phyloP scores from a whole-genome alignment of 2,329 filamentous ascomycete genomes.

The Cercospora nicotianae region DNA sequence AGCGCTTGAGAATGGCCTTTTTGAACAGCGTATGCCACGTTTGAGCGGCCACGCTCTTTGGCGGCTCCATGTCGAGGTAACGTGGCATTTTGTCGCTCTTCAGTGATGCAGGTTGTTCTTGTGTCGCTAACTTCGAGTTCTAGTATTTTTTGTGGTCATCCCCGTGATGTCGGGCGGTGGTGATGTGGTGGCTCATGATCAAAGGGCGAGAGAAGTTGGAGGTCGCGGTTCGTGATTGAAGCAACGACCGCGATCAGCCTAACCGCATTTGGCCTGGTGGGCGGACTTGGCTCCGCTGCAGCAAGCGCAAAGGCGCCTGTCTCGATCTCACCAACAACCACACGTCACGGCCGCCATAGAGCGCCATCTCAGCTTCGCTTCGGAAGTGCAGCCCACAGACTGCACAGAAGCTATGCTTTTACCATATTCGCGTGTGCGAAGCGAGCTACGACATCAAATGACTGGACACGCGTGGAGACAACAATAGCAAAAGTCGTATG shows the following conservation, averaged over 20 bases:
- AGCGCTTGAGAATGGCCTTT: constrained; percentile 22
- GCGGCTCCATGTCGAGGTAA: constrained; percentile 20
- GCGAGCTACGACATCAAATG: too few relatives aligned
- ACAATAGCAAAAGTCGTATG: too few relatives aligned
- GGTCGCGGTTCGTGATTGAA: background rate
- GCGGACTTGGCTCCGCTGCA: background rate
- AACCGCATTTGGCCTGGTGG: background rate
- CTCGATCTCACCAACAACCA: background rate
- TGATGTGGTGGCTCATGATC: background rate
- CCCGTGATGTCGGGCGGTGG: background rate
- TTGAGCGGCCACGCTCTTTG: constrained; percentile 18
- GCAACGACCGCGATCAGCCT: background rate
- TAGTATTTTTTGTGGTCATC: background rate
- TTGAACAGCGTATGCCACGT: constrained; percentile 27
- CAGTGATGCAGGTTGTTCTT: background rate
- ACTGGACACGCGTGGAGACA: too few relatives aligned
- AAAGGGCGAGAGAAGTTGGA: background rate
- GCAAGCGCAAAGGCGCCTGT: background rate
- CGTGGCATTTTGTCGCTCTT: constrained; percentile 17
- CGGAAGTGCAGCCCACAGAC: too few relatives aligned
- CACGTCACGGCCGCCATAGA: too few relatives aligned
- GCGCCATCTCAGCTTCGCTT: too few relatives aligned
- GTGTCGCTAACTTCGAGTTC: background rate
- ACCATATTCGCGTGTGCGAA: too few relatives aligned
- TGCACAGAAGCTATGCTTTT: too few relatives aligned